Evolutionary conservation across 2,329 filamentous ascomycete species (phyloP), one percentile per base, ranked within the genome.

Genomic region (Diaporthe vexans): DNA sequence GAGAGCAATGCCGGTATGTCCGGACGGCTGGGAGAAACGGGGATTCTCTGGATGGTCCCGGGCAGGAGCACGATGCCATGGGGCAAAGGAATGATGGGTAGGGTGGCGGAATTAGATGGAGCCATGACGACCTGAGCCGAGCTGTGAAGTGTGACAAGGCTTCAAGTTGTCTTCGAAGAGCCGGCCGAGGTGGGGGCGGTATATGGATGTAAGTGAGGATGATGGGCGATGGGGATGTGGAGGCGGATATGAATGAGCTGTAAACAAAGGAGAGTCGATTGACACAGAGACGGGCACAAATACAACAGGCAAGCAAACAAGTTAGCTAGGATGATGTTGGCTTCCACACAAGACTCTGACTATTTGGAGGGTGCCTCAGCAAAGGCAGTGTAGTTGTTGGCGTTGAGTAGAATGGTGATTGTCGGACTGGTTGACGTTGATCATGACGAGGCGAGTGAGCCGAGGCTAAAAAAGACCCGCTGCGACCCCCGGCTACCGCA

Each of bases 1-100:
- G 95, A 94, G 73, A 99, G 91, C 58, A 98, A 90, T 68, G 96
- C 94, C 71, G 95, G 93, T 78, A 98, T 93, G 83, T 98, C 97
- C 78, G 94, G 92, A 69, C 96, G 94, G 83, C 93, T 88, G 51
- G 88, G 92, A 54, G 93, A 91, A 70, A 98, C 93, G 72, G 94
- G 92, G 77, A 98, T 94, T 78, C 95, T 93, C 79, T 97, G 90
- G 68, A 95, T 92, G 73, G 95, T 91, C 76, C 95, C 95, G 5
- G 97, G 97, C 13, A 98, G 90, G 54, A 98, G 91, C 78, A 98
- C 94, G 76, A 91, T 90, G 77, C 93, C 94, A 80, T 93, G 92
- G 71, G 94, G 91, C 57, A 98, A 90, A 51, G 95, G 94, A 78
- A 98, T 93, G 79, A 98, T 86, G 59, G 96, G 94, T 46, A 98